Evolutionary conservation across 192 early-diverging fungal species (phyloP), one percentile per base, ranked within the genome.

Genomic region (Thoreauomyces humboldtii): DNA sequence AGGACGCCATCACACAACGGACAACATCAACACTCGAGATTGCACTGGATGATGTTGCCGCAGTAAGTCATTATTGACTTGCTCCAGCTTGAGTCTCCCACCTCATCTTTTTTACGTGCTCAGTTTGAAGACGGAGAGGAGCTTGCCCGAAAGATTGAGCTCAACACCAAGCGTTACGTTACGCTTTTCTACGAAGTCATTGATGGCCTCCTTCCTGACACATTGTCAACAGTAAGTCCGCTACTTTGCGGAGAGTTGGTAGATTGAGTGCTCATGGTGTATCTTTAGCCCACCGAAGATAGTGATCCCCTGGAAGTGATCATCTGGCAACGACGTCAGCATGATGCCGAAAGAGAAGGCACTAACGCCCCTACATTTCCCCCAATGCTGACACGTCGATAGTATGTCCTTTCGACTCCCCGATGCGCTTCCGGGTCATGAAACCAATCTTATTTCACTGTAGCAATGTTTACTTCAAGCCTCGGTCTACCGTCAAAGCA

Each of bases 241-340:
- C 28, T 52, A 25, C 54, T 51, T 68, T 29, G 2, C 31, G 11
- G 48, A 0, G 41, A 61, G 22, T 37, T n/a, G 7, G 32, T 6
- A 59, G 22, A 58, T 33, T 22, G 14, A 6, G 0, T 24, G 7
- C 4, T 21, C 41, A 72, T 42, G 22, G 19, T 7, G 2, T 7
- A 46, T 31, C 32, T 44, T 43, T 37, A 70, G 56, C 72, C 76
- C 15, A 48, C 35, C 71, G 81, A 85, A 42, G 83, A 88, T 2
- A 88, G 87, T 50, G 84, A 87, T 63, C 93, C 94, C 19, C 72
- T 95, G 27, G 93, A 96, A 63, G 94, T 96, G 33, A 84, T 98
- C 54, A 83, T 94, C 61, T 84, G 86, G 61, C 92, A 95, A 32
- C 80, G 96, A 28, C 84, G 82, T 47, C 87, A 86, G 59, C 87